Conservation (phyloP, 306 rosid species). For the Corylus avellana region DNA sequence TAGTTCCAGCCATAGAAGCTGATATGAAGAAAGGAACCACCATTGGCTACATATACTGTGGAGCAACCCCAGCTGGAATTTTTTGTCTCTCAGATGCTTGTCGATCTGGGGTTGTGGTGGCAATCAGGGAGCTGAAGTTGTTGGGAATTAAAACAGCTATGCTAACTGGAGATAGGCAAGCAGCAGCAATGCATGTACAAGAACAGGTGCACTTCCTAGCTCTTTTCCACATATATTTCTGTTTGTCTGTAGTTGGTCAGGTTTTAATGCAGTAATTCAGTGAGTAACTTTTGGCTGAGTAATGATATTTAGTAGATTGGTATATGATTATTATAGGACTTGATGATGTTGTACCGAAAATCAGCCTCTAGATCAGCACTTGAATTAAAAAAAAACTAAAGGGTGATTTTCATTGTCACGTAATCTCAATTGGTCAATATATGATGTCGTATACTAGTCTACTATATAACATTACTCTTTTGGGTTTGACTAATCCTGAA, state of each 20-base stretch:
- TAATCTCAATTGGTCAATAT: too few species aligned
- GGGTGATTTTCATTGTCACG: too few species aligned
- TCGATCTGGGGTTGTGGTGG: constrained; percentile 73
- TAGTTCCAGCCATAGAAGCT: constrained; percentile 62
- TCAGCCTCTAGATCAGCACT: too few species aligned
- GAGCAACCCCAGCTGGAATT: constrained; percentile 51
- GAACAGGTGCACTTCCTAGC: constrained; percentile 55
- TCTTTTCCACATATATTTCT: background rate
- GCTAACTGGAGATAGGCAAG: constrained; percentile 87
- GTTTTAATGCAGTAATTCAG: too few species aligned
- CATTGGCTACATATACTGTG: constrained; percentile 69
- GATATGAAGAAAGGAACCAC: constrained; percentile 63
- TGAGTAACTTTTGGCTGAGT: too few species aligned
- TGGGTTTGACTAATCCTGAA: too few species aligned
- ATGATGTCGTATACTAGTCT: too few species aligned
- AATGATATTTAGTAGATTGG: too few species aligned
- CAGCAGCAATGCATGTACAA: constrained; percentile 75
- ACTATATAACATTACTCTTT: too few species aligned
- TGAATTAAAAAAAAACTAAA: too few species aligned
- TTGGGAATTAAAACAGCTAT: constrained; percentile 78
- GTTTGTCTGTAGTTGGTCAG: background rate
- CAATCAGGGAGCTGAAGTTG: constrained; percentile 58
- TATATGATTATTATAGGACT: too few species aligned
- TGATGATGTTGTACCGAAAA: too few species aligned
- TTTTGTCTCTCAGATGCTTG: constrained; percentile 77